These are phyloP conservation scores for Fusarium sambucinum DNA, from an alignment of 2,329 filamentous ascomycete species.

Conservation along the genomic window DNA sequence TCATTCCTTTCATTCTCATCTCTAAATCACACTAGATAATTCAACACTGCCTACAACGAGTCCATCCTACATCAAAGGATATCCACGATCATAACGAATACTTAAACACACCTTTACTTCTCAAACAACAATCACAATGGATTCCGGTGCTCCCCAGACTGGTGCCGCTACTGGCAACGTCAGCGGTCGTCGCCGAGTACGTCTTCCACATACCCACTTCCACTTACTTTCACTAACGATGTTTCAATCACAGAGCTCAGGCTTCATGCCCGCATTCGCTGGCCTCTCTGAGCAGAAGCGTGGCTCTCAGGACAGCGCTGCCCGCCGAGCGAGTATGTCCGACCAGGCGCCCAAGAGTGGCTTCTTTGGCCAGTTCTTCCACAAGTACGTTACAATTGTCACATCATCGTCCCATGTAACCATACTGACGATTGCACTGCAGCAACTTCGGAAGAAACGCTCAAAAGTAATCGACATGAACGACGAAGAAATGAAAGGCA, in stretches of 20 bases:
- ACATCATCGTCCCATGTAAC: not conserved
- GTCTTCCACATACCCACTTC: not conserved
- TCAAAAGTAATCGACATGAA: slow-evolving; percentile 42
- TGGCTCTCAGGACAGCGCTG: slow-evolving; percentile 56
- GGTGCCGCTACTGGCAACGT: slow-evolving; percentile 29
- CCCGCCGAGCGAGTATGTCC: slow-evolving; percentile 66
- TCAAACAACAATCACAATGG: slow-evolving; percentile 44
- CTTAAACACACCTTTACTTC: not conserved
- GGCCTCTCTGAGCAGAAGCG: slow-evolving; percentile 65
- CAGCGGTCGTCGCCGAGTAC: slow-evolving; percentile 50
- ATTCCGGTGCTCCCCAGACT: slow-evolving; percentile 47
- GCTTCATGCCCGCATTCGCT: slow-evolving; percentile 62
- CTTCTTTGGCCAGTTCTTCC: slow-evolving; percentile 67
- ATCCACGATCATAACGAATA: not conserved
- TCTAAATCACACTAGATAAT: not conserved
- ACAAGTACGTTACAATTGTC: slow-evolving; percentile 59
- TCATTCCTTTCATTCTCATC: not conserved
- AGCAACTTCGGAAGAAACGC: slow-evolving; percentile 54
- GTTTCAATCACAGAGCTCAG: slow-evolving; percentile 55
- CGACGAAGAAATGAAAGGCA: slow-evolving; percentile 3
- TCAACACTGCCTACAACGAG: slow-evolving; percentile 4
- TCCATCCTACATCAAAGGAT: slow-evolving; percentile 5
- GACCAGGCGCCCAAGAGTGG: slow-evolving; percentile 65
- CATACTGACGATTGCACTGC: not conserved
- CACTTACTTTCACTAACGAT: not conserved